phyloP scores from a whole-genome alignment of 768 basidiomycete species.

The Pleurotus djamor region DNA sequence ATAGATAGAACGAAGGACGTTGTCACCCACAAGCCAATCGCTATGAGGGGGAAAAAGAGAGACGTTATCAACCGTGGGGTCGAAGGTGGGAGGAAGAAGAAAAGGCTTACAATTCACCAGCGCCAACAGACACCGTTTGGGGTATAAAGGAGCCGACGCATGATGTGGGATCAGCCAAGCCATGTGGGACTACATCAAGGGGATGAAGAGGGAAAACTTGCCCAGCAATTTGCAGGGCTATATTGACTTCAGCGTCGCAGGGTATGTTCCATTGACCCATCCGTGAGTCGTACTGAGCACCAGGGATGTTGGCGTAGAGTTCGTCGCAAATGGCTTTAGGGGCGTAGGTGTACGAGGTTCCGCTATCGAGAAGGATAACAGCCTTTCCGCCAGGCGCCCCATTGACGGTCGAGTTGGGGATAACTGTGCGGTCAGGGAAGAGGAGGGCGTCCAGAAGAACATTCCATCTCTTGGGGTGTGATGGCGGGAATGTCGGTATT shows the following conservation, averaged over 20 bases:
- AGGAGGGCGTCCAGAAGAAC: conserved; percentile 74
- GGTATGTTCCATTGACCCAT: conserved; percentile 72
- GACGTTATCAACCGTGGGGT: not conserved
- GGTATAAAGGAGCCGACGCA: conserved; percentile 82
- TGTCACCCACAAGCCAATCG: conserved; percentile 84
- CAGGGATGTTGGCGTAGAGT: conserved; percentile 67
- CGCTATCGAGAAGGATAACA: conserved; percentile 76
- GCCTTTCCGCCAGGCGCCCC: conserved; percentile 68
- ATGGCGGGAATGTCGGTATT: conserved; percentile 74
- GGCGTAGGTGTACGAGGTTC: conserved; percentile 80
- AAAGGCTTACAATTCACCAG: conserved; percentile 61
- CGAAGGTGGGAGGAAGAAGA: not conserved
- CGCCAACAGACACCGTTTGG: conserved; percentile 51
- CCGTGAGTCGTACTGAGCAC: conserved; percentile 52
- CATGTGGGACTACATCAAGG: conserved; percentile 62
- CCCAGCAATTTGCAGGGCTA: conserved; percentile 76
- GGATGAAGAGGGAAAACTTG: conserved; percentile 78
- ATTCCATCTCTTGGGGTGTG: conserved; percentile 68
- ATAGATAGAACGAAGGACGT: conserved; percentile 80
- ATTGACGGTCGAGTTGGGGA: conserved; percentile 52
- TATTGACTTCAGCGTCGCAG: conserved; percentile 70
- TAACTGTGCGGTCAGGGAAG: conserved; percentile 47
- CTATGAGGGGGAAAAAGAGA: conserved; percentile 28
- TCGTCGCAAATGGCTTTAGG: conserved; percentile 61
- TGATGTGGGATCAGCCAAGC: conserved; percentile 36